A percentile compares a stretch with the other conserved stretches of the same genome.
Conservation (phyloP, 2,329 filamentous ascomycete species). For the Hypoxylon sp. region DNA sequence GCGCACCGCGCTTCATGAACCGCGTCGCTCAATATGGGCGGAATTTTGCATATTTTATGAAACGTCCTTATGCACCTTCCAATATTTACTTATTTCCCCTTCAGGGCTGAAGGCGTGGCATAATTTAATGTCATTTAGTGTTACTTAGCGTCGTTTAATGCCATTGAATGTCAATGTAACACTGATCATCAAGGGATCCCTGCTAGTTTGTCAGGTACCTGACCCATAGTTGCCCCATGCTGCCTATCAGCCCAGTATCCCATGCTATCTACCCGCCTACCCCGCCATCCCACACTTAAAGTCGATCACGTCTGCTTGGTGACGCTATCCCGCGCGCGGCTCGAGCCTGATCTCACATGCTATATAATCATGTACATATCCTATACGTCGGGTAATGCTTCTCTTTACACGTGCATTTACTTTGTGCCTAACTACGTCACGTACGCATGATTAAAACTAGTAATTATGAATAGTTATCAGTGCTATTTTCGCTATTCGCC, state of each 20-base stretch:
- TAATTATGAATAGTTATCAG: conserved; percentile 13
- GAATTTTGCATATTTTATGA: conserved; percentile 19
- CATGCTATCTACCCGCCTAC: conserved; percentile 5
- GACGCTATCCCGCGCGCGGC: conserved; percentile 22
- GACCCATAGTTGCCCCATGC: conserved; percentile 2
- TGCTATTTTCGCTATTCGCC: conserved; percentile 22
- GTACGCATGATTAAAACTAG: neutral
- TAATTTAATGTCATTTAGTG: conserved; percentile 20
- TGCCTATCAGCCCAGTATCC: neutral
- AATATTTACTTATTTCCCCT: conserved; percentile 47
- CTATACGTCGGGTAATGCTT: neutral
- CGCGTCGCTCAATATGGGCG: conserved; percentile 9
- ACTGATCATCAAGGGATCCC: conserved; percentile 19
- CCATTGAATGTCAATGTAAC: conserved; percentile 27
- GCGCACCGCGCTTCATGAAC: conserved; percentile 14
- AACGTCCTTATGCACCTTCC: conserved; percentile 15
- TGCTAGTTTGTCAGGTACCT: conserved; percentile 32
- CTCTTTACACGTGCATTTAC: neutral
- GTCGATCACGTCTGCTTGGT: conserved; percentile 19
- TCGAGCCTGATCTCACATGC: conserved; percentile 4
- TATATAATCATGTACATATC: neutral
- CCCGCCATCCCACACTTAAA: conserved; percentile 15
- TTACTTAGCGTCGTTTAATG: no score
- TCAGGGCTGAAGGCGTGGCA: conserved; percentile 23
- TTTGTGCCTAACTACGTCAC: neutral